Percentiles rank a stretch among this genome's conserved stretches.
Conservation (phyloP, 2,329 filamentous ascomycete genomes). For the Tolypocladium album region DNA sequence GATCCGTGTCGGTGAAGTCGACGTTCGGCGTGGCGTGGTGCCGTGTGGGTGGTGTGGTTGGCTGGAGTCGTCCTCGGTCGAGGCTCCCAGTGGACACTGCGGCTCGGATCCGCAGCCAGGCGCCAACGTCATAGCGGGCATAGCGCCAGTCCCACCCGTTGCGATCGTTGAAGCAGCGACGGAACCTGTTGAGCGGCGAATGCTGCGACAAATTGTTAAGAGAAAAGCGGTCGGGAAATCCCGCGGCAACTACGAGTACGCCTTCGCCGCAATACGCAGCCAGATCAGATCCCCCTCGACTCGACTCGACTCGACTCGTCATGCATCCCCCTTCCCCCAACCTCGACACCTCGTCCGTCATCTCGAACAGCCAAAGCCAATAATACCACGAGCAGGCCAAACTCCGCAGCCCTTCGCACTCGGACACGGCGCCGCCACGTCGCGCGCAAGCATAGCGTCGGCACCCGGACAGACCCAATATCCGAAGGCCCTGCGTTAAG, state of each 20-base stretch:
- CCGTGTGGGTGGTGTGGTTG: not conserved
- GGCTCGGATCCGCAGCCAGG: not conserved
- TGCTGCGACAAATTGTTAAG: not conserved
- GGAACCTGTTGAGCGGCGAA: not conserved
- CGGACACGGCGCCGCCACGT: not conserved
- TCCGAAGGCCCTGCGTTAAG: conserved; percentile 6
- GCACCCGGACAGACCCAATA: conserved; percentile 7
- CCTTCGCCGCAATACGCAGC: not conserved
- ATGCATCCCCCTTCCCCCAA: not conserved
- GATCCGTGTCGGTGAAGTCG: not conserved
- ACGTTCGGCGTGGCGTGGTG: not conserved
- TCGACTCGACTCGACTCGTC: not conserved
- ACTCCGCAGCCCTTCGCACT: not conserved
- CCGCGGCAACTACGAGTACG: not conserved
- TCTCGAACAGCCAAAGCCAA: not conserved
- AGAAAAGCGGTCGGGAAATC: not conserved
- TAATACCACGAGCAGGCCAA: not conserved
- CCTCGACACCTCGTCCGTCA: not conserved
- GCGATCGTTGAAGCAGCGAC: not conserved
- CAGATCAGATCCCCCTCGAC: no score
- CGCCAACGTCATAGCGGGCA: not conserved
- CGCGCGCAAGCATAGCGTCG: conserved; percentile 1
- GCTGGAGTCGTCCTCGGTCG: not conserved
- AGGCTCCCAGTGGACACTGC: not conserved
- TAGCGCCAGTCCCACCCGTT: not conserved